Conservation (phyloP, 805 yeast genomes). For the Saccharomycopsis fodiens region DNA sequence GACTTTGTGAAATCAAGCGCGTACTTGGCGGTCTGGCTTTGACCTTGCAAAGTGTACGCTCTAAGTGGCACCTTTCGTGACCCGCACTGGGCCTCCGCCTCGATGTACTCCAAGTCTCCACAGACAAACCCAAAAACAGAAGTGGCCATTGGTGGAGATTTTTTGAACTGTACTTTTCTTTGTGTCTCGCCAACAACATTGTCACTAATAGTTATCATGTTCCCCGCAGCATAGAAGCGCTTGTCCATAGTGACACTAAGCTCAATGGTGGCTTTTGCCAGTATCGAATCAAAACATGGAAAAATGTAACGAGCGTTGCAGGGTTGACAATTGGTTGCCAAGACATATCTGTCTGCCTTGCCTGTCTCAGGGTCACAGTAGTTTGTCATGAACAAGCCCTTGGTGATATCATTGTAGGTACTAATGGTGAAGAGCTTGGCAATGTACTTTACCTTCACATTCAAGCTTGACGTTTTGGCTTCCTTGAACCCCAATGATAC, state of each 20-base stretch:
- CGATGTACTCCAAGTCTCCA: slow-evolving; percentile 57
- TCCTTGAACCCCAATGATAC: slow-evolving; percentile 27
- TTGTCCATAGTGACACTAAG: slow-evolving; percentile 39
- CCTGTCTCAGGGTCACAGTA: slow-evolving; percentile 46
- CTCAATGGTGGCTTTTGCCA: slow-evolving; percentile 43
- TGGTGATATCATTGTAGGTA: slow-evolving; percentile 49
- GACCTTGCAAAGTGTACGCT: slow-evolving; percentile 50
- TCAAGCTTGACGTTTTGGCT: slow-evolving; percentile 20
- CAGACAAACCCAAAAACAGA: slow-evolving; percentile 61
- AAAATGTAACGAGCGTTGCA: slow-evolving; percentile 52
- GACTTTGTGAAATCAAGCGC: slow-evolving; percentile 42
- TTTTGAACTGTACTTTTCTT: slow-evolving; percentile 34
- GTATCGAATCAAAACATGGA: slow-evolving; percentile 64
- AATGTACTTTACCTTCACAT: slow-evolving; percentile 32
- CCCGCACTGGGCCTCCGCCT: slow-evolving; percentile 18
- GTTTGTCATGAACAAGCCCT: slow-evolving; percentile 63
- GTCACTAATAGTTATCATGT: slow-evolving; percentile 31
- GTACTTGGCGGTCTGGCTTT: slow-evolving; percentile 37
- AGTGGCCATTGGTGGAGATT: slow-evolving; percentile 52
- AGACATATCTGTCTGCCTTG: slow-evolving; percentile 39
- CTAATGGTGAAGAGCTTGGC: slow-evolving; percentile 45
- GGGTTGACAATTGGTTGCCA: slow-evolving; percentile 73
- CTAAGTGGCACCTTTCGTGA: slow-evolving; percentile 36
- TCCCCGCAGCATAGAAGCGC: slow-evolving; percentile 45
- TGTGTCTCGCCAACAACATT: slow-evolving; percentile 23